phyloP scores from a whole-genome alignment of 176 grass and related monocot genomes.

The Poa pratensis region DNA sequence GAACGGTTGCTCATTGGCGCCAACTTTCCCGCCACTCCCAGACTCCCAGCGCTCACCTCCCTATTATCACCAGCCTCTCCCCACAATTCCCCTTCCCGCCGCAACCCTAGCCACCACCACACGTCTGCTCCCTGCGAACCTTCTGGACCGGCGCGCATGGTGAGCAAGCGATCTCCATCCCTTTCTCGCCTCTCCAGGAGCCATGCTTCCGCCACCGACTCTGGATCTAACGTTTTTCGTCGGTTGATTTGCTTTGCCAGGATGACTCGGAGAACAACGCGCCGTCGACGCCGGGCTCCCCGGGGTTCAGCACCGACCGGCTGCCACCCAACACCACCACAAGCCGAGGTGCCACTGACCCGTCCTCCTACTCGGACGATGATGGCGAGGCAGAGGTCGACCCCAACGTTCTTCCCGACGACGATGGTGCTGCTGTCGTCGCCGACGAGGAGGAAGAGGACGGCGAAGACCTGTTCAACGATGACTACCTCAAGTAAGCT shows the following conservation, averaged over 20 bases:
- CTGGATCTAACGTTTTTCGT: conserved; percentile 22
- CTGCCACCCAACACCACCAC: conserved; percentile 74
- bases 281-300: conserved; percentile 79
- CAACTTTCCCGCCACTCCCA: conserved; percentile 19
- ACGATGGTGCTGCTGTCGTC: conserved; percentile 52
- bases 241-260: conserved; percentile 32
- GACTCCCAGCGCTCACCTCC: neutral
- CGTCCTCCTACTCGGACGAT: conserved; percentile 77
- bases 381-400: conserved; percentile 86
- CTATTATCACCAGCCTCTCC: neutral
- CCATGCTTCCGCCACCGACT: neutral
- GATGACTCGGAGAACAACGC: conserved; percentile 83
- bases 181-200: neutral
- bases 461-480: conserved; percentile 94
- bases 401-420: conserved; percentile 69
- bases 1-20: neutral
- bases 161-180: neutral
- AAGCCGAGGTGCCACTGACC: conserved; percentile 65
- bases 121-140: neutral
- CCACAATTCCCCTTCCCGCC: conserved; percentile 15
- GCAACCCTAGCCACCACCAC: conserved; percentile 20
- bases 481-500: conserved; percentile 92
- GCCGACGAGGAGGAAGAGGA: conserved; percentile 80
- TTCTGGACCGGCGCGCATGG: conserved; percentile 13
- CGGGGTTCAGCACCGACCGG: conserved; percentile 87